Conservation (phyloP, 352 stramenopile species). For the Thalassiosira exigua region DNA sequence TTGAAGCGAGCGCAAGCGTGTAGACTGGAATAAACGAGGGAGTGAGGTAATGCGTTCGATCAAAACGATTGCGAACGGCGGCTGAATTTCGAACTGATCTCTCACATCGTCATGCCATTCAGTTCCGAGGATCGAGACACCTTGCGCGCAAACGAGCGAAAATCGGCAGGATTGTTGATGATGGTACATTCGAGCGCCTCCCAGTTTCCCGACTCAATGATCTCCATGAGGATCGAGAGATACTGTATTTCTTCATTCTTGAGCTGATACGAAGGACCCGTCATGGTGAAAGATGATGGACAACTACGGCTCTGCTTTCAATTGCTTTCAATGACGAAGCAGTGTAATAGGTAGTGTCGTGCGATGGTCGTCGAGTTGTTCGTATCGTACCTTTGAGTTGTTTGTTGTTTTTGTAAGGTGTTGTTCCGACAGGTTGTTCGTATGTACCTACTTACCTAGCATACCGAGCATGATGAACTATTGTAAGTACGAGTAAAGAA, state of each 20-base stretch:
- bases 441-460: too few species aligned
- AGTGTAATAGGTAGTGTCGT: too few species aligned
- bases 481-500: too few species aligned
- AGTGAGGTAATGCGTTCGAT: slow-evolving; percentile 1
- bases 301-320: too few species aligned
- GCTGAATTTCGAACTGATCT: not conserved
- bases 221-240: slow-evolving; percentile 10
- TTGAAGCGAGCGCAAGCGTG: slow-evolving; percentile 14
- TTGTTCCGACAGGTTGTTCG: too few species aligned
- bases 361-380: too few species aligned
- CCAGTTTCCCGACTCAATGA: slow-evolving; percentile 19
- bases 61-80: not conserved
- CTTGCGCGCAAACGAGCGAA: slow-evolving; percentile 6
- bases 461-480: too few species aligned
- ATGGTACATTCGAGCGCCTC: not conserved
- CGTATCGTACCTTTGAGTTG: too few species aligned
- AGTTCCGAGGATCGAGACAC: slow-evolving; percentile 16
- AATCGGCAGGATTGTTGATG: slow-evolving; percentile 3
- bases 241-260: slow-evolving; percentile 7
- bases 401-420: too few species aligned
- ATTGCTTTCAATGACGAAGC: too few species aligned
- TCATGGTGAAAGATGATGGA: too few species aligned
- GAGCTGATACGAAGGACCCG: too few species aligned
- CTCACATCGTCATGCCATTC: slow-evolving; percentile 34
- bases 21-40: slow-evolving; percentile 9